These are phyloP conservation scores for Trifolium dubium DNA, from an alignment of 306 rosid species.

Conservation along the genomic window DNA sequence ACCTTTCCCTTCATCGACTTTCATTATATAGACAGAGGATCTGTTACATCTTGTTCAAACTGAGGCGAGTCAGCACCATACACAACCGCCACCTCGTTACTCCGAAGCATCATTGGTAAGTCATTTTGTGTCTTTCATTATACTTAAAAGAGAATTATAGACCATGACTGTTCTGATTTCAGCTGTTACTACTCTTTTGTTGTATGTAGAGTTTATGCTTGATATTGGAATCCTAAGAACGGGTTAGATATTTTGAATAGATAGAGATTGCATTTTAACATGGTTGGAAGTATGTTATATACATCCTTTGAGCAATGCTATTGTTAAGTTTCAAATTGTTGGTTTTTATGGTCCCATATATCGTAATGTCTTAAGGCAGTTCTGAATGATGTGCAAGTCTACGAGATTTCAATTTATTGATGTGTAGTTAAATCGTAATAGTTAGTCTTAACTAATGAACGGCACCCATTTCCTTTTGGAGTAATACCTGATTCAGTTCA, in stretches of 20 bases:
- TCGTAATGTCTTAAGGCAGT: not conserved
- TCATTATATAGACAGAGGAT: constrained; percentile 69
- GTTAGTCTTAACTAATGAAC: constrained; percentile 5
- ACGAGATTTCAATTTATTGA: constrained; percentile 11
- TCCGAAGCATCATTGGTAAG: constrained; percentile 88
- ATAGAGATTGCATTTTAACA: not conserved
- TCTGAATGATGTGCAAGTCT: constrained; percentile 10
- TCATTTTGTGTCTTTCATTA: constrained; percentile 25
- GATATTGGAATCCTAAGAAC: constrained; percentile 23
- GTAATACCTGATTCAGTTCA: constrained; percentile 1
- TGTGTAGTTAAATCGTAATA: not conserved
- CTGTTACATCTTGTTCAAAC: constrained; percentile 56
- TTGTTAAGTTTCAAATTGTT: constrained; percentile 24
- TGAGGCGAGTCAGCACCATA: constrained; percentile 70
- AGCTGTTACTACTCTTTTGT: constrained; percentile 13
- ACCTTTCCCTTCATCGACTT: constrained; percentile 38
- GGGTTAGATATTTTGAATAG: constrained; percentile 1
- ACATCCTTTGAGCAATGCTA: constrained; percentile 6
- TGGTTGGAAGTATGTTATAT: constrained; percentile 17
- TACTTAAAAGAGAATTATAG: constrained; percentile 16
- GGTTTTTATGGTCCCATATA: constrained; percentile 13
- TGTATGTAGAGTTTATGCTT: constrained; percentile 10
- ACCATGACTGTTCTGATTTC: constrained; percentile 22
- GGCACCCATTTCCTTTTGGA: constrained; percentile 6
- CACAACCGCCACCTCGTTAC: constrained; percentile 89